These are phyloP conservation scores for Penicillium arizonense DNA, from an alignment of 495 filamentous ascomycete species.

Conservation along the genomic window DNA sequence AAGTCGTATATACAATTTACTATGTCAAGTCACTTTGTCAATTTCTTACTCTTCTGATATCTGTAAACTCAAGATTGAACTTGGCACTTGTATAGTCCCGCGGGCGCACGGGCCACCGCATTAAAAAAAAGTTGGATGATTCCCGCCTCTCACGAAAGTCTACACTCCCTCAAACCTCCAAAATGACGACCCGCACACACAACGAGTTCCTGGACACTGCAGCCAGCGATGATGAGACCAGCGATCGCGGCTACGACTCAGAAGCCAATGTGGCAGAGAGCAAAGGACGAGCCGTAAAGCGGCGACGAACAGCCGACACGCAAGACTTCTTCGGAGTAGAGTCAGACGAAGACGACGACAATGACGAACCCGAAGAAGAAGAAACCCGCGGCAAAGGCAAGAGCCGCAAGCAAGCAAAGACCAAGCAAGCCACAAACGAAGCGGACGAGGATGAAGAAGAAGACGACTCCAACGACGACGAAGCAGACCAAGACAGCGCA, in stretches of 20 bases:
- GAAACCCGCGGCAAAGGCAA: conserved; percentile 4
- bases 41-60: not conserved
- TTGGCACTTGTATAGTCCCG: not conserved
- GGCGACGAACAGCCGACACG: conserved; percentile 51
- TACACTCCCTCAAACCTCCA: not conserved
- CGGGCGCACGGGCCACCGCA: conserved; percentile 26
- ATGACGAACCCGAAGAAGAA: conserved; percentile 12
- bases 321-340: conserved; percentile 38
- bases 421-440: conserved; percentile 11
- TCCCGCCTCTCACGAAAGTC: not conserved
- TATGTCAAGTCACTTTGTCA: not conserved
- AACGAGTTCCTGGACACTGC: conserved; percentile 75
- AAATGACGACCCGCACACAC: conserved; percentile 66
- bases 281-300: conserved; percentile 67
- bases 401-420: conserved; percentile 4
- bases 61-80: not conserved
- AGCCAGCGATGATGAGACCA: conserved; percentile 62
- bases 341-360: conserved; percentile 44
- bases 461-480: not conserved
- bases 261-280: conserved; percentile 60
- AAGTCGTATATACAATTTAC: conserved; percentile 9
- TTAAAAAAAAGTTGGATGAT: conserved; percentile 25
- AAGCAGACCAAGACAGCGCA: conserved; percentile 12
- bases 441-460: conserved; percentile 28
- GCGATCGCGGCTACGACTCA: conserved; percentile 63